Conservation (phyloP, 23 red algal genomes). For the Porphyridium purpureum region DNA sequence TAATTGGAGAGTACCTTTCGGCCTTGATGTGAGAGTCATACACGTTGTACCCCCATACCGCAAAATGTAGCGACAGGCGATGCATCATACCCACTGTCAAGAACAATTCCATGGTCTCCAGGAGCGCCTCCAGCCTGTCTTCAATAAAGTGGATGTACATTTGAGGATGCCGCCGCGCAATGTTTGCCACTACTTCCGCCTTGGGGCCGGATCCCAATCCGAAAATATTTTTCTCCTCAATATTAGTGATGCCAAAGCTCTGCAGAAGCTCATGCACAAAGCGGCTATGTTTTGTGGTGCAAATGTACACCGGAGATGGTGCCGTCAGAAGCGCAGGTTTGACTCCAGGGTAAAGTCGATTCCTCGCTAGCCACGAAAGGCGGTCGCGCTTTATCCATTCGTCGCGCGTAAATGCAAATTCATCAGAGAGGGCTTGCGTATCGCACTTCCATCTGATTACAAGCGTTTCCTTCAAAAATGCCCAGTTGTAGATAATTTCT, state of each 20-base stretch:
- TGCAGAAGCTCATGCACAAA: constrained; percentile 21
- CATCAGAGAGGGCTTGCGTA: too few relatives aligned
- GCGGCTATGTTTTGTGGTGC: constrained; percentile 88
- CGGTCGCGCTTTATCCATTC: constrained; percentile 65
- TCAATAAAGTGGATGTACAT: too few relatives aligned
- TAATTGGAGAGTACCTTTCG: too few relatives aligned
- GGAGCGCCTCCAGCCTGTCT: constrained; percentile 84
- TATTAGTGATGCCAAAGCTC: neutral
- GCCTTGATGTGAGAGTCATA: too few relatives aligned
- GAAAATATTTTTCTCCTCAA: neutral
- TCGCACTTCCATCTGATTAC: too few relatives aligned
- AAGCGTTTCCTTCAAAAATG: too few relatives aligned
- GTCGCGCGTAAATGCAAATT: constrained; percentile 48
- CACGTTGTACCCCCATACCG: too few relatives aligned
- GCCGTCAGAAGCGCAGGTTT: constrained; percentile 54
- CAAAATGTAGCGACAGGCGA: too few relatives aligned
- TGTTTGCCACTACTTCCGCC: neutral
- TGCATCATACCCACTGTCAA: too few relatives aligned
- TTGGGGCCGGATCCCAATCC: neutral
- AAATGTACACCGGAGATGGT: constrained; percentile 46
- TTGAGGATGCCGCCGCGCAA: too few relatives aligned
- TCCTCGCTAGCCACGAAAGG: constrained; percentile 38
- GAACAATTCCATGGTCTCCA: too few relatives aligned
- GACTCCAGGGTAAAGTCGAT: constrained; percentile 71
- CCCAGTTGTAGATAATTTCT: too few relatives aligned